Conservation (phyloP, 2,329 filamentous ascomycete species). For the Zarea fungicola region DNA sequence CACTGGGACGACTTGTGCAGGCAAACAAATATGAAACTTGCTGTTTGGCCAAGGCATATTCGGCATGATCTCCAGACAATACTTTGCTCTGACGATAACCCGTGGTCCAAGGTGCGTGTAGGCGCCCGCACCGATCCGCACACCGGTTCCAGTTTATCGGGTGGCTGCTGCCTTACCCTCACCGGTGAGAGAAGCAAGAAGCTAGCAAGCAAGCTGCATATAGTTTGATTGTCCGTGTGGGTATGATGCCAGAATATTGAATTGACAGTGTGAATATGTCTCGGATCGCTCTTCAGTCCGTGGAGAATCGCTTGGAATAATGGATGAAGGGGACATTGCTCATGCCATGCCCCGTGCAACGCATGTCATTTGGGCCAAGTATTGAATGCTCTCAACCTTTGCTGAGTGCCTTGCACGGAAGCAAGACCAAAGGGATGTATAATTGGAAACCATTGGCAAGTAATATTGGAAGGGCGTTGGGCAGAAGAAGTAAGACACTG, state of each 20-base stretch:
- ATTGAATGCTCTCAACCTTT: background rate
- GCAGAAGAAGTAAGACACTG: constrained; percentile 18
- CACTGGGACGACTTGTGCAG: background rate
- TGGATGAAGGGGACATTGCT: no score
- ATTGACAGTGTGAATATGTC: background rate
- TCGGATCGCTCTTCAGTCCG: background rate
- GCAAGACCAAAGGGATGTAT: constrained; percentile 11
- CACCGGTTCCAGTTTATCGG: background rate
- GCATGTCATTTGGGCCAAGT: background rate
- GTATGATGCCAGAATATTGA: background rate
- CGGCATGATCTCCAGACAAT: background rate
- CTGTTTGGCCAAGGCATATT: background rate
- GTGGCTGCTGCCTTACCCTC: background rate
- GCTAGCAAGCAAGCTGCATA: constrained; percentile 1
- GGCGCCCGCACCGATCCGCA: background rate
- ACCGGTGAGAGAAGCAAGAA: background rate
- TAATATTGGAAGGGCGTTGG: constrained; percentile 1
- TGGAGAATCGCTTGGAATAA: background rate
- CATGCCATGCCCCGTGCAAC: no score
- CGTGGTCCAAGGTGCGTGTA: background rate
- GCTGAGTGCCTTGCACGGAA: background rate
- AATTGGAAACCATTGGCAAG: constrained; percentile 3
- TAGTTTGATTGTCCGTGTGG: background rate
- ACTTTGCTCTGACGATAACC: background rate
- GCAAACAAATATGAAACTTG: constrained; percentile 6